Evolutionary conservation across 768 basidiomycete species (phyloP).

Genomic region (Pseudohyphozyma bogoriensis): DNA sequence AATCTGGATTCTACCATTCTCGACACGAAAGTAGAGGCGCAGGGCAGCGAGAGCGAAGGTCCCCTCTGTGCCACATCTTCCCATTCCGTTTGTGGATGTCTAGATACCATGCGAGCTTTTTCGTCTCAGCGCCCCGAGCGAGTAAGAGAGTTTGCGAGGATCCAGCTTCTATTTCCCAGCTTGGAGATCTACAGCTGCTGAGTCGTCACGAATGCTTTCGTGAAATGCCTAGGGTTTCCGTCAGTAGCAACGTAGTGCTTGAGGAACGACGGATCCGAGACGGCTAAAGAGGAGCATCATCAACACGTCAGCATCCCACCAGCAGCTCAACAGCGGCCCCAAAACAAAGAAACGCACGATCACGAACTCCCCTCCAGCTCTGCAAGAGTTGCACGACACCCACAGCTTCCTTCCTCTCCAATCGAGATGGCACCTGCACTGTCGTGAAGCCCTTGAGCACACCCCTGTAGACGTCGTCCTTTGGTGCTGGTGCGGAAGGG

Average conservation of each 20-base stretch:
- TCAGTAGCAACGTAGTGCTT: slow-evolving; percentile 19
- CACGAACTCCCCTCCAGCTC: slow-evolving; percentile 10
- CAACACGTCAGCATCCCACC: no score
- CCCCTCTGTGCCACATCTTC: no score
- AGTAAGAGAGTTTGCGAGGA: no score
- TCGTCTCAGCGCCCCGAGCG: no score
- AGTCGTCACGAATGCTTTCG: slow-evolving; percentile 1
- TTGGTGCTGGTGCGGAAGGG: not conserved
- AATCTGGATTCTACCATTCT: no score
- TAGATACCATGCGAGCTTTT: no score
- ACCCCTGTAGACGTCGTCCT: not conserved
- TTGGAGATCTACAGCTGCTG: not conserved
- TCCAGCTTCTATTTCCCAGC: no score
- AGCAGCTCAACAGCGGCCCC: not conserved
- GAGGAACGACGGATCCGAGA: slow-evolving; percentile 25
- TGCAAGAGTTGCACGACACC: slow-evolving; percentile 19
- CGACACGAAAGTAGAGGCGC: no score
- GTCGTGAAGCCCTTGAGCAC: not conserved
- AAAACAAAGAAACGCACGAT: slow-evolving; percentile 1
- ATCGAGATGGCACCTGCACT: slow-evolving; percentile 2
- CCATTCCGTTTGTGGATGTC: no score
- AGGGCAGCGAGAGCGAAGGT: no score
- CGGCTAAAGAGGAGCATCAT: not conserved
- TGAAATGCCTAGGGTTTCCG: slow-evolving; percentile 22
- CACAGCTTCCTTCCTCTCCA: slow-evolving; percentile 15